Conservation (phyloP, 148 eudicot genomes). For the Chenopodium quinoa region DNA sequence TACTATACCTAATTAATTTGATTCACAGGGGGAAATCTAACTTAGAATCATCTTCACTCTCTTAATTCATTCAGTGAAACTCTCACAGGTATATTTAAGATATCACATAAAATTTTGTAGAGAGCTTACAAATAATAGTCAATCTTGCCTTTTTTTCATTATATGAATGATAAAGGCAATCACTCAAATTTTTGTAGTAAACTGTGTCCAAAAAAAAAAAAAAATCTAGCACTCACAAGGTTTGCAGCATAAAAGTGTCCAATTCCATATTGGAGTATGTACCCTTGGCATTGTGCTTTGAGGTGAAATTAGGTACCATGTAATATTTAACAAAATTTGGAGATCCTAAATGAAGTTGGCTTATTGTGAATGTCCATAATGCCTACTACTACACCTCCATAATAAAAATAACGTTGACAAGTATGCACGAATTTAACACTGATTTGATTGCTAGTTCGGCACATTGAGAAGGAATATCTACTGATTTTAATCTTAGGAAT, state of each 20-base stretch:
- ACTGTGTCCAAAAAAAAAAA: neutral
- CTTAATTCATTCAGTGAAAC: neutral
- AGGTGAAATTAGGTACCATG: constrained; percentile 1
- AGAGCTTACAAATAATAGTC: neutral
- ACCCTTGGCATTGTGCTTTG: neutral
- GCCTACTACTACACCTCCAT: too few relatives aligned
- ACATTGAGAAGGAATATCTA: neutral
- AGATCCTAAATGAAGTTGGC: neutral
- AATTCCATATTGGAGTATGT: neutral
- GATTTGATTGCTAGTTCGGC: too few relatives aligned
- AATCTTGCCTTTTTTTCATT: neutral
- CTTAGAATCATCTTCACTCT: neutral
- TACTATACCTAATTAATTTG: neutral
- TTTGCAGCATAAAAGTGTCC: neutral
- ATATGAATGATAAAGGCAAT: neutral
- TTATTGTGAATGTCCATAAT: too few relatives aligned
- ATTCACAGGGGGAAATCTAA: neutral
- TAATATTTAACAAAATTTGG: neutral
- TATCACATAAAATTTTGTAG: neutral
- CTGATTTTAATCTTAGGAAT: neutral
- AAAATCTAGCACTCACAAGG: neutral
- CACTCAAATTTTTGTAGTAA: neutral
- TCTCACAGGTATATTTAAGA: neutral
- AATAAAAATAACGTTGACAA: too few relatives aligned
- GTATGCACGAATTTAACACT: too few relatives aligned